phyloP scores from a whole-genome alignment of 345 rosid genomes.

The Turritis glabra region DNA sequence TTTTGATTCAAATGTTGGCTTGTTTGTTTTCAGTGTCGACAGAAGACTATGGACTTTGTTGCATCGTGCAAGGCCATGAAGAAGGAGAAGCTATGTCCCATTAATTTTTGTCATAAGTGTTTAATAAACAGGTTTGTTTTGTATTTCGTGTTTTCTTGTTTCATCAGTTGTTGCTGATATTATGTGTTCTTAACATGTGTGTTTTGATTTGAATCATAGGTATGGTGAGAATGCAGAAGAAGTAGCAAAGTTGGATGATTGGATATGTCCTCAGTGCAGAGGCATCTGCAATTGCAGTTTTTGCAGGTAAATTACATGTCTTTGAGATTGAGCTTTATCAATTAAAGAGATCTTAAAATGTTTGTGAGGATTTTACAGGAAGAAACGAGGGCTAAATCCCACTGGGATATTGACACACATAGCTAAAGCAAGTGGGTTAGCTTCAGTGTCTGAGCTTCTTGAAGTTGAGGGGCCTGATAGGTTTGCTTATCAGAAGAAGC shows the following conservation, averaged over 20 bases:
- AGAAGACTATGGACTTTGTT: constrained; percentile 45
- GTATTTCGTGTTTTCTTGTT: not conserved
- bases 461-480: constrained; percentile 46
- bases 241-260: constrained; percentile 28
- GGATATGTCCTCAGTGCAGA: constrained; percentile 33
- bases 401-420: not conserved
- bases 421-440: constrained; percentile 51
- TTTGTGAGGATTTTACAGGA: not conserved
- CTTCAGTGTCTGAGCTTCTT: constrained; percentile 74
- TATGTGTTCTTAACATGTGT: not conserved
- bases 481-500: constrained; percentile 27
- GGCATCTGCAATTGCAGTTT: constrained; percentile 24
- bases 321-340: not conserved
- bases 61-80: constrained; percentile 36
- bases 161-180: not conserved
- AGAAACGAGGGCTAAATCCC: not conserved
- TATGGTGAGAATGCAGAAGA: constrained; percentile 45
- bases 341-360: not conserved
- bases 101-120: constrained; percentile 41
- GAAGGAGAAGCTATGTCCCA: constrained; percentile 27
- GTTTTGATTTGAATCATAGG: not conserved
- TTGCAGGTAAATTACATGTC: constrained; percentile 20
- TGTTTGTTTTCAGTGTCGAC: constrained; percentile 42
- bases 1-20: not conserved
- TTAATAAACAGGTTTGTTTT: constrained; percentile 40